Evolutionary conservation across 179 eudicot genomes (phyloP), one percentile per base, ranked within the genome.

Genomic region (Beta lomatogona): DNA sequence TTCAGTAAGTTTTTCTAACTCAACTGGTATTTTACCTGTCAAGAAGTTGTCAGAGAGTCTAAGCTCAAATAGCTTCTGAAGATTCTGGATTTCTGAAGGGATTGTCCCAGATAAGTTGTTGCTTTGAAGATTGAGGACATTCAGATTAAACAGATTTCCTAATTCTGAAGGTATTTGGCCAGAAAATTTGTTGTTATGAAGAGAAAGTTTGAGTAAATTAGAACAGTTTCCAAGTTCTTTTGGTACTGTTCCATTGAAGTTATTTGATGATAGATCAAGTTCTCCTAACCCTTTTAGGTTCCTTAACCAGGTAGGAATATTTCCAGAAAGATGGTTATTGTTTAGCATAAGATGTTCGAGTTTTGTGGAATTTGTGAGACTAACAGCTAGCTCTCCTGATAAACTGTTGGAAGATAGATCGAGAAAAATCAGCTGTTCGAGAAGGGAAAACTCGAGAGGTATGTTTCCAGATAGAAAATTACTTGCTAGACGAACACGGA

Each of bases 251-350:
- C 93, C 97, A 76, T 75, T 87, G 87, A 95, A 90, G 54, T 79
- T 87, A 60, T 95, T 95, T 5, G 85, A 84, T 6, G 98, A 95
- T 78, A 95, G 85, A 77, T 93, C 93, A 75, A 93, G 87, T 82
- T 92, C 97, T 21, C 97, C 98, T 16, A 95, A 87, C 80, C 84
- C 89, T 73, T 90, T 86, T 15, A 95, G 73, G n/a, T 57, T 80
- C 70, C 97, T 97, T 59, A 95, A 80, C 97, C 97, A 93, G 75
- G 86, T 5, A 50, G 98, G 98, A 76, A 95, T 89, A 1, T 55
- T 28, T 19, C 98, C 94, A 0, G 83, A 83, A 46, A 93, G 77
- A 36, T 73, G 86, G 77, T 93, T 95, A 58, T 87, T 82, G 73
- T 82, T 92, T 55, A 93, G 88, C 54, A 92, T 84, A 45, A 95